Evolutionary conservation across 176 grass and related monocot species (phyloP), one percentile per base, ranked within the genome.

Genomic region (Leersia perrieri): DNA sequence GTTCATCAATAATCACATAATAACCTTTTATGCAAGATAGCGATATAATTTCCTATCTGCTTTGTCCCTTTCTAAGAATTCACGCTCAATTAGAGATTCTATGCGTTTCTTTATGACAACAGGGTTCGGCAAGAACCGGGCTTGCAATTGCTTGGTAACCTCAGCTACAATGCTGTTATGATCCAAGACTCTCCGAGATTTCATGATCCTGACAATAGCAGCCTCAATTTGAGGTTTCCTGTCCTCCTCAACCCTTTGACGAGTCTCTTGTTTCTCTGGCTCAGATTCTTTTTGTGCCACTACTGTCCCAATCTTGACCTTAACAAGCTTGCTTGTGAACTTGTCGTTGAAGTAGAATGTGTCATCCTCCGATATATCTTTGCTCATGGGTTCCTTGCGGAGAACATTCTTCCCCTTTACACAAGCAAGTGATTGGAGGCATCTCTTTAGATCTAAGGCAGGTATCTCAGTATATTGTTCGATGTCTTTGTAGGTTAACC

Each of bases 361-460:
- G 28, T 98, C 95, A 84, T 98, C 92, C 82, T 94, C 95, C 2
- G 95, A 94, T 61, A 94, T 98, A 68, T 98, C 95, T 78, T 94
- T 98, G 89, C 95, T 98, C 95, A 98, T 94, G 23, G 95, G 95
- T 66, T 98, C 92, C 80, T 98, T 98, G 20, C 92, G 85, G 27
- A 98, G 87, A 36, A 98, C 92, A 78, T 98, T 98, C 82, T 98
- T 98, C 72, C 95, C 95, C 83, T 98, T 98, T 25, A 98, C 95
- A 67, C 92, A 98, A 86, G 95, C 95, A 80, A 98, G 90, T 22
- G 95, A 98, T 41, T 98, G 95, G 34, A 98, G 92, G 68, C 95
- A 98, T 57, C 95, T 87, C 84, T 92, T 98, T 87, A 98, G 87
- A 86, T 98, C 95, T 65, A 87, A 60, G 65, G 95, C 85, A 53